Evolutionary conservation across 148 eudicot genomes (phyloP), one percentile per base, ranked within the genome.

Genomic region (Nepenthes mirabilis): DNA sequence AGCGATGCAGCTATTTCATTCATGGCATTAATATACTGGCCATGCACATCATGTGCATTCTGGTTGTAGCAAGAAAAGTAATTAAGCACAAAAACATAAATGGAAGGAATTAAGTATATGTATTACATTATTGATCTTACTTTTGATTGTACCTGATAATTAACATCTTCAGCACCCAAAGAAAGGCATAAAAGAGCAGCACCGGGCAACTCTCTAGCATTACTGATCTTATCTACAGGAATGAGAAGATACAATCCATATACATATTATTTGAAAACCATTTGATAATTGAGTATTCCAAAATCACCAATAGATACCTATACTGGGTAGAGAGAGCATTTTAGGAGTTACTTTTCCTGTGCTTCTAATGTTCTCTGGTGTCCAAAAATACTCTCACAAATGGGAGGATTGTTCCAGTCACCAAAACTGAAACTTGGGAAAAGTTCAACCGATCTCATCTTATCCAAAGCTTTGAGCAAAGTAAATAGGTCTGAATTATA

Each of bases 101-200:
- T 45, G 14, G 32, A 59, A 61, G 33, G 37, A 40, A 49, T 45
- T 62, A 0, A 49, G 13, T 1, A 37, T 65, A 48, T 40, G 14
- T 36, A 36, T 67, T 33, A 58, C 33, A 50, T 33, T 45, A 62
- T 53, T 14, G 57, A 61, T 62, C 78, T 77, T 83, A 89, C 97
- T 72, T 77, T 73, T 58, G 70, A 66, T 35, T 59, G 70, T 57
- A 75, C 76, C 35, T 61, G 65, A 10, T 63, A 37, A 36, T 61
- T 76, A 66, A 50, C 49, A 66, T 79, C 83, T 70, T 78, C 79
- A 63, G 68, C 65, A 72, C 63, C 65, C 59, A 71, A 64, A 36
- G 87, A 70, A 67, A 79, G 70, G 64, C 72, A 77, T 75, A 84
- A 76, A 11, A 94, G 74, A 68, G 97, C 89, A 57, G 95, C 95